phyloP scores from a whole-genome alignment of 805 yeast species.

The Lipomyces orientalis region DNA sequence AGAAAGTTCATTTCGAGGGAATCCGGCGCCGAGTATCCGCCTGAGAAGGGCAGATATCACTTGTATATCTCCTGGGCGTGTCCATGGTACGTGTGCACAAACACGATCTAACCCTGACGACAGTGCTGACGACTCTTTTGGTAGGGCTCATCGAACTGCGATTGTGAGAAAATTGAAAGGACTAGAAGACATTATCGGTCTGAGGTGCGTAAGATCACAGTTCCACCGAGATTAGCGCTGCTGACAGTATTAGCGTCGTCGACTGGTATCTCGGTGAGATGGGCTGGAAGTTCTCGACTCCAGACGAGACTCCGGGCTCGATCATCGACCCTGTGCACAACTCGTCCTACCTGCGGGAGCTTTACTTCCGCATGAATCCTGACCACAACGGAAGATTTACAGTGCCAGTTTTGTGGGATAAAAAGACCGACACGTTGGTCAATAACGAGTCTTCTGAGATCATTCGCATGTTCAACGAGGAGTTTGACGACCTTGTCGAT shows the following conservation, averaged over 20 bases:
- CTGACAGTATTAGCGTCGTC: slow-evolving; percentile 66
- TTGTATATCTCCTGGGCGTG: slow-evolving; percentile 89
- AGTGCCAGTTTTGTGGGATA: slow-evolving; percentile 94
- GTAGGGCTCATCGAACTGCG: slow-evolving; percentile 78
- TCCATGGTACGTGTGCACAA: slow-evolving; percentile 92
- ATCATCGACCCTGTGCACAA: slow-evolving; percentile 68
- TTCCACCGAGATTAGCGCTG: not conserved
- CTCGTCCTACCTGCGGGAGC: slow-evolving; percentile 63
- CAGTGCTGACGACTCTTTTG: not conserved
- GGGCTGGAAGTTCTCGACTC: slow-evolving; percentile 84
- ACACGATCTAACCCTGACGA: not conserved
- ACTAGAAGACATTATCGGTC: slow-evolving; percentile 53
- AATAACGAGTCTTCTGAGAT: slow-evolving; percentile 91
- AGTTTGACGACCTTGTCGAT: slow-evolving; percentile 58
- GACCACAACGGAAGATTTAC: slow-evolving; percentile 83
- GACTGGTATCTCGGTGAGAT: slow-evolving; percentile 87
- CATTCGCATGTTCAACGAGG: slow-evolving; percentile 79
- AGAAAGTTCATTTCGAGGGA: slow-evolving; percentile 64
- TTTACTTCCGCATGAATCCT: slow-evolving; percentile 77
- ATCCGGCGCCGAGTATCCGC: slow-evolving; percentile 72
- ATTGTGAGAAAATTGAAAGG: slow-evolving; percentile 79
- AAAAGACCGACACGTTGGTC: slow-evolving; percentile 78
- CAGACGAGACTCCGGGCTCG: slow-evolving; percentile 54
- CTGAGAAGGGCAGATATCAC: slow-evolving; percentile 85
- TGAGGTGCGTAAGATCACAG: slow-evolving; percentile 35